Evolutionary conservation across 345 rosid genomes (phyloP).

Genomic region (Mallotus nudiflorus): DNA sequence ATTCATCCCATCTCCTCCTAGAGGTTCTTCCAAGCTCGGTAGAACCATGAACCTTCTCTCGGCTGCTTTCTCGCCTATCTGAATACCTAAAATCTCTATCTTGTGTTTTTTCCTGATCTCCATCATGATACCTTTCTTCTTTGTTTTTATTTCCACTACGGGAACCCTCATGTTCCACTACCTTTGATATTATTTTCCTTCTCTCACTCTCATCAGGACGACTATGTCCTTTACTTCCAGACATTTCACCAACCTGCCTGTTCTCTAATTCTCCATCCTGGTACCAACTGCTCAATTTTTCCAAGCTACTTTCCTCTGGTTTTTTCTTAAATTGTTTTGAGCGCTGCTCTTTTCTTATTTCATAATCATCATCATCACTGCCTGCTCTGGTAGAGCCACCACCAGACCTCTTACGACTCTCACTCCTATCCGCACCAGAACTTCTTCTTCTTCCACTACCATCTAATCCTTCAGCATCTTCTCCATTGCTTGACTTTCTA

Average conservation of each 20-base stretch:
- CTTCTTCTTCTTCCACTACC: constrained; percentile 54
- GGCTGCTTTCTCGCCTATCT: constrained; percentile 66
- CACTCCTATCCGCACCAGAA: constrained; percentile 55
- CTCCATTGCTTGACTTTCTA: constrained; percentile 53
- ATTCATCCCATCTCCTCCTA: constrained; percentile 89
- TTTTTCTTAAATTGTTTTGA: constrained; percentile 67
- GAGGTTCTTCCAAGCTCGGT: constrained; percentile 59
- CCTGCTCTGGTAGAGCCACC: constrained; percentile 46
- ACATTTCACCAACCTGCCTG: constrained; percentile 63
- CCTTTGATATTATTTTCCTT: constrained; percentile 52
- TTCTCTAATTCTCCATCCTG: constrained; percentile 84
- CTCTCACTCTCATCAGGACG: constrained; percentile 56
- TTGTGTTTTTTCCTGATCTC: constrained; percentile 45
- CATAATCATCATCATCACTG: constrained; percentile 74
- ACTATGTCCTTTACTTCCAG: constrained; percentile 45
- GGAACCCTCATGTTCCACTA: constrained; percentile 58
- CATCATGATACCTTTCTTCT: constrained; percentile 63
- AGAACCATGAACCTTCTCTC: constrained; percentile 74
- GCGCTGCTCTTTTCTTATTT: constrained; percentile 45
- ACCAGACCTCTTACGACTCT: constrained; percentile 60
- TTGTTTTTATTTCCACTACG: constrained; percentile 57
- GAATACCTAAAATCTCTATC: constrained; percentile 64
- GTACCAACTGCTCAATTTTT: constrained; percentile 82
- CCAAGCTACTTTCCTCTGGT: constrained; percentile 90
- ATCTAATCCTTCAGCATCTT: constrained; percentile 55